These are phyloP conservation scores for Cyamopsis tetragonoloba DNA, from an alignment of 306 rosid species.

Conservation along the genomic window DNA sequence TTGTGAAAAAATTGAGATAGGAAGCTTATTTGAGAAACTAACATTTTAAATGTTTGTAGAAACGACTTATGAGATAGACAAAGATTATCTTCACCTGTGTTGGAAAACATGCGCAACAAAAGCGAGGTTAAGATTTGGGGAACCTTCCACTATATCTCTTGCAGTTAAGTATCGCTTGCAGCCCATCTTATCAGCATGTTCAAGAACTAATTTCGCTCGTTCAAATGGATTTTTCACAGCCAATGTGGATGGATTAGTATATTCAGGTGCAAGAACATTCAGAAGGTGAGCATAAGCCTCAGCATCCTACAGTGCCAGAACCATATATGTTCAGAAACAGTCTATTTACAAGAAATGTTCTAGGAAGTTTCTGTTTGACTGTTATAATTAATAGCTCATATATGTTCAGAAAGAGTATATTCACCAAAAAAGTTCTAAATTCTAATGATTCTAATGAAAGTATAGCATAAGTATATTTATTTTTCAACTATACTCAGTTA, in stretches of 20 bases:
- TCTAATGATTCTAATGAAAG: too few species aligned
- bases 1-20: too few species aligned
- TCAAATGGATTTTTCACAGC: constrained; percentile 61
- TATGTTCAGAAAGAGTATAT: too few species aligned
- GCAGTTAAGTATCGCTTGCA: constrained; percentile 91
- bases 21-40: too few species aligned
- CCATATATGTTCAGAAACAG: constrained; percentile 9
- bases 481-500: constrained; percentile 26
- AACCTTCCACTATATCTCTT: constrained; percentile 92
- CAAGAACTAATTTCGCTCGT: constrained; percentile 89
- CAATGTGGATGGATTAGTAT: constrained; percentile 65
- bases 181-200: constrained; percentile 94
- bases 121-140: constrained; percentile 94
- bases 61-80: too few species aligned
- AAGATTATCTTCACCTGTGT: constrained; percentile 62
- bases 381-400: not conserved
- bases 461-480: too few species aligned
- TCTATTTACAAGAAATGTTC: not conserved
- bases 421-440: too few species aligned
- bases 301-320: constrained; percentile 61
- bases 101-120: constrained; percentile 97
- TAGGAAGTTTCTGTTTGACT: not conserved
- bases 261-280: constrained; percentile 94
- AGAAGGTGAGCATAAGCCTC: constrained; percentile 95
- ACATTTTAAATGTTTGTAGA: too few species aligned